A percentile compares a stretch with the other conserved stretches of the same genome.
phyloP scores from a whole-genome alignment of 2,329 filamentous ascomycete genomes.

The Pseudopithomyces chartarum region DNA sequence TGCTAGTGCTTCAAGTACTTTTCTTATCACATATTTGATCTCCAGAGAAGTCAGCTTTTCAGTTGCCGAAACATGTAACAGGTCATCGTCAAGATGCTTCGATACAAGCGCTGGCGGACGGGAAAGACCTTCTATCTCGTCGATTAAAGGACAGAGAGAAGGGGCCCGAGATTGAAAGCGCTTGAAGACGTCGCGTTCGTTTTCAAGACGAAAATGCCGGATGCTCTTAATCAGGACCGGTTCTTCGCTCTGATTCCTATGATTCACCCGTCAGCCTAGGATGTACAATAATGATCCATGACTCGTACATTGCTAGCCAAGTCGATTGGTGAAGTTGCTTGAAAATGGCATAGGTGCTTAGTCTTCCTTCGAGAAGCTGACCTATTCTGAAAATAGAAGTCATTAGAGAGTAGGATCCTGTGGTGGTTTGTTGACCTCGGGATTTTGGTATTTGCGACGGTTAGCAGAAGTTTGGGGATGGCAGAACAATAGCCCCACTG shows the following conservation, averaged over 20 bases:
- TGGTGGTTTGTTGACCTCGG: neutral
- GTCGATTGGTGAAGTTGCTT: conserved; percentile 3
- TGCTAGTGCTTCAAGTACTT: conserved; percentile 27
- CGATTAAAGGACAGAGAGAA: conserved; percentile 19
- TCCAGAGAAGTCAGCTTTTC: conserved; percentile 20
- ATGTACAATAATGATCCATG: conserved; percentile 3
- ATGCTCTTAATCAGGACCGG: conserved; percentile 6
- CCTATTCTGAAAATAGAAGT: conserved; percentile 5
- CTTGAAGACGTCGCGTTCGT: neutral
- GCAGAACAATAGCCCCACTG: too few relatives aligned
- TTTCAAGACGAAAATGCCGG: conserved; percentile 1
- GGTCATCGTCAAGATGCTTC: conserved; percentile 25
- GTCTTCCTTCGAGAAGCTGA: conserved; percentile 4
- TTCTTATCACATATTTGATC: conserved; percentile 22
- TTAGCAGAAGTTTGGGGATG: conserved; percentile 44
- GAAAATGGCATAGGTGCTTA: conserved; percentile 1
- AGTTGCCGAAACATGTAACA: conserved; percentile 16
- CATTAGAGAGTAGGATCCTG: too few relatives aligned
- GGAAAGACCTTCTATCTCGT: conserved; percentile 30
- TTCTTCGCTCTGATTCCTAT: conserved; percentile 1
- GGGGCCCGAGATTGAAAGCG: conserved; percentile 3
- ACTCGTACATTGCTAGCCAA: conserved; percentile 4
- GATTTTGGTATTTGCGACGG: neutral
- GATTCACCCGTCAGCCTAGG: conserved; percentile 3
- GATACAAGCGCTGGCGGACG: conserved; percentile 26